Percentiles rank a stretch among this genome's conserved stretches.
Conservation (phyloP, 225 moss, liverwort and hornwort genomes). For the Pleurozium schreberi region DNA sequence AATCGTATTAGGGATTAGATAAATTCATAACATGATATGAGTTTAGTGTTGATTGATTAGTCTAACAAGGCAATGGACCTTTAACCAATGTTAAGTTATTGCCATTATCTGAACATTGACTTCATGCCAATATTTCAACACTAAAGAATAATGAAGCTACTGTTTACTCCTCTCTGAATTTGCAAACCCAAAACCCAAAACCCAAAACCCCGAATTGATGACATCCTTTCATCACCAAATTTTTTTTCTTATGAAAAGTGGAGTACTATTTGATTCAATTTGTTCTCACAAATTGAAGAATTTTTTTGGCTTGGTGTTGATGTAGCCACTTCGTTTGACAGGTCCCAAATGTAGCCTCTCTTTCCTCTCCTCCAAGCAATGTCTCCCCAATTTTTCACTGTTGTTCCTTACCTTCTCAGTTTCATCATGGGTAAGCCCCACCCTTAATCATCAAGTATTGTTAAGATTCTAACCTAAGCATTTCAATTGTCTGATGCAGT, state of each 20-base stretch:
- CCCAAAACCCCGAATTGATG: too few relatives aligned
- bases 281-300: background rate
- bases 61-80: background rate
- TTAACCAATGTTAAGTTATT: background rate
- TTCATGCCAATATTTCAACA: background rate
- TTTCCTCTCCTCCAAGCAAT: conserved; percentile 47
- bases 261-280: background rate
- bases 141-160: background rate
- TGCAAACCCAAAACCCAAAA: background rate
- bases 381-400: conserved; percentile 26
- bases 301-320: background rate
- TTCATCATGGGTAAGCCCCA: conserved; percentile 63
- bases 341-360: conserved; percentile 61
- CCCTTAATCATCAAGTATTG: background rate
- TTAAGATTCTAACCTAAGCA: background rate
- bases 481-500: background rate
- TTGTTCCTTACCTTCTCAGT: conserved; percentile 61
- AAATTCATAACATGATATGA: background rate
- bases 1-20: background rate
- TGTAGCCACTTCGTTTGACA: conserved; percentile 60
- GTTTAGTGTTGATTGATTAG: background rate
- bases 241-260: background rate
- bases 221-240: background rate
- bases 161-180: background rate
- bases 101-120: background rate